Conservation (phyloP, 192 early-diverging fungal genomes). For the Entomortierella chlamydospora region DNA sequence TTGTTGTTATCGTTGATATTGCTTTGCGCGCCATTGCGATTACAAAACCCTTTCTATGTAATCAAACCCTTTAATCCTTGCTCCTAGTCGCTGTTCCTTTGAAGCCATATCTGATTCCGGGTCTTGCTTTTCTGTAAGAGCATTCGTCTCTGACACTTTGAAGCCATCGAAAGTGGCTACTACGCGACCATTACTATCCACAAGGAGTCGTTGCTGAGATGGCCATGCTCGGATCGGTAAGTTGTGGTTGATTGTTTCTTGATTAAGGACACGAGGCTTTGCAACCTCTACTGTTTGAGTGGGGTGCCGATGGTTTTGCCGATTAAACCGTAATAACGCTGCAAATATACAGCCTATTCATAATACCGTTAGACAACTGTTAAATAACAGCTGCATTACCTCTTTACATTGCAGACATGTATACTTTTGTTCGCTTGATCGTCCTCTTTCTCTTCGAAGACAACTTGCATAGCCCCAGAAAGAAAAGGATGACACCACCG, state of each 20-base stretch:
- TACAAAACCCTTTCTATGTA: slow-evolving; percentile 4
- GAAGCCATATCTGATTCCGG: background rate
- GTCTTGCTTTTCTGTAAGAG: background rate
- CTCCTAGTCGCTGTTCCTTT: background rate
- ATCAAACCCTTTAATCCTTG: background rate
- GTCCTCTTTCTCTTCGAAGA: too few relatives aligned
- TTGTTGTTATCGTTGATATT: background rate
- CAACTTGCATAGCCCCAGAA: slow-evolving; percentile 19
- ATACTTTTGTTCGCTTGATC: too few relatives aligned
- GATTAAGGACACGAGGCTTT: slow-evolving; percentile 7
- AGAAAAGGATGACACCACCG: slow-evolving; percentile 13
- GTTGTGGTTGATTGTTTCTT: slow-evolving; percentile 3
- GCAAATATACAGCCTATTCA: slow-evolving; percentile 19
- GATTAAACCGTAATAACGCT: slow-evolving; percentile 10
- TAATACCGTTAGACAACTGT: background rate
- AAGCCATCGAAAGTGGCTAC: background rate
- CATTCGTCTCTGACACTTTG: background rate
- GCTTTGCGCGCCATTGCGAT: background rate
- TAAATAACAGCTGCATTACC: too few relatives aligned
- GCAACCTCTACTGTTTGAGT: slow-evolving; percentile 3
- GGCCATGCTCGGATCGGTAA: slow-evolving; percentile 24
- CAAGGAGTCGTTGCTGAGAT: slow-evolving; percentile 7
- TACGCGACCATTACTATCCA: slow-evolving; percentile 1
- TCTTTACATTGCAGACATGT: too few relatives aligned
- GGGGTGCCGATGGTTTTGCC: background rate